Evolutionary conservation across 2,329 filamentous ascomycete genomes (phyloP).

Genomic region (Fusarium bulbicola): DNA sequence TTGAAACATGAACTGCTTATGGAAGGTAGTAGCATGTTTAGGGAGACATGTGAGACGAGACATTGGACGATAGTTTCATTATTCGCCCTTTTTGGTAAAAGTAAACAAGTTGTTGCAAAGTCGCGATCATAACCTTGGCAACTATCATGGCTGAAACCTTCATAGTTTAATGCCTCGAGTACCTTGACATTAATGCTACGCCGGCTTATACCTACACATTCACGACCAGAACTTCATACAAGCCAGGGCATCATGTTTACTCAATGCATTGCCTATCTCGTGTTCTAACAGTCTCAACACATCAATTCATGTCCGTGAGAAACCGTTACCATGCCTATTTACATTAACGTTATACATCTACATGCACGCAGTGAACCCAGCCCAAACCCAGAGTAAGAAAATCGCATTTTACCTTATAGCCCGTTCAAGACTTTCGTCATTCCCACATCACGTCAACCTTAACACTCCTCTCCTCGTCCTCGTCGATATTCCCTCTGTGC

Average conservation of each 20-base stretch:
- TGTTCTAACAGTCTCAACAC: conserved; percentile 25
- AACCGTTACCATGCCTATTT: conserved; percentile 30
- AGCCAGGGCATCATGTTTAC: not conserved
- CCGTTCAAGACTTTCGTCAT: not conserved
- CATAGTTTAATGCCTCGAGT: not conserved
- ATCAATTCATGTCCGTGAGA: conserved; percentile 21
- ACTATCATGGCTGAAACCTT: not conserved
- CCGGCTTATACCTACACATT: not conserved
- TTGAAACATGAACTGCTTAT: conserved; percentile 1
- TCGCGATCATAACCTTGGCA: not conserved
- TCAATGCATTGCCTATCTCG: conserved; percentile 15
- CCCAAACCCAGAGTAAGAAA: not conserved
- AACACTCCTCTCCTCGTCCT: conserved; percentile 45
- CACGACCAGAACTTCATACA: not conserved
- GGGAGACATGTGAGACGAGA: not conserved
- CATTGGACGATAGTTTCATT: not conserved
- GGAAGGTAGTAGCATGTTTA: not conserved
- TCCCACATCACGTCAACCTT: conserved; percentile 6
- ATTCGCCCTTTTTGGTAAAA: not conserved
- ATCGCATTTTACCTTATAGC: conserved; percentile 5
- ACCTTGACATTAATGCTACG: not conserved
- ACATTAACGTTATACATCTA: conserved; percentile 28
- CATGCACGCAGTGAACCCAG: conserved; percentile 12
- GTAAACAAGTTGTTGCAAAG: not conserved
- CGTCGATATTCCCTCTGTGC: conserved; percentile 46